Percentiles rank a stretch among this genome's conserved stretches.
These are phyloP conservation scores for Camellia japonica DNA, from an alignment of 148 eudicot species.

Conservation along the genomic window DNA sequence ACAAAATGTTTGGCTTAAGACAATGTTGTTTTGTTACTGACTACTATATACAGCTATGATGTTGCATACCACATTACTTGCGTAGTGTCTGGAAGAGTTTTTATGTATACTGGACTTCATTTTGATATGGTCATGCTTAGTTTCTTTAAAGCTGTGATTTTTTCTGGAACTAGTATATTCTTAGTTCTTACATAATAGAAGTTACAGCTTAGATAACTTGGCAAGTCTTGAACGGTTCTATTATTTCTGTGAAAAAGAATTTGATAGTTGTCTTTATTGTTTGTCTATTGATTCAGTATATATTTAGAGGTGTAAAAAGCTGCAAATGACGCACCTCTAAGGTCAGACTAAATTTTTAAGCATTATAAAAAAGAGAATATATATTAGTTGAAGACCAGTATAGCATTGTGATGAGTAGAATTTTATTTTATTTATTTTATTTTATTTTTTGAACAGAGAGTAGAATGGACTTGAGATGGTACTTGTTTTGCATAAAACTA, in stretches of 20 bases:
- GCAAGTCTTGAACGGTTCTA: neutral
- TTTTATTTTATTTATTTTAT: too few relatives aligned
- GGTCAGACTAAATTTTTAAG: neutral
- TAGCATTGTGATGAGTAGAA: too few relatives aligned
- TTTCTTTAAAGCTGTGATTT: neutral
- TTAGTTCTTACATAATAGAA: neutral
- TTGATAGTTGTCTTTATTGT: neutral
- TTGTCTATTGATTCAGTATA: neutral
- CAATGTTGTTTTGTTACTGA: slow-evolving; percentile 2
- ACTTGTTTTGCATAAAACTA: neutral
- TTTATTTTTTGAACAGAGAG: too few relatives aligned
- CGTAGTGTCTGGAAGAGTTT: neutral
- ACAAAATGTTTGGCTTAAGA: slow-evolving; percentile 8
- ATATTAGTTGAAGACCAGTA: neutral
- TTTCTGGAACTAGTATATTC: neutral
- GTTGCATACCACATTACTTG: neutral
- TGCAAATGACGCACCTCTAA: neutral
- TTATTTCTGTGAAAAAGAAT: neutral
- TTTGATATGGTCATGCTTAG: neutral
- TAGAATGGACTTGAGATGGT: too few relatives aligned
- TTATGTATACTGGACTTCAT: neutral
- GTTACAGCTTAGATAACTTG: neutral
- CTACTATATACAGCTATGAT: slow-evolving; percentile 1
- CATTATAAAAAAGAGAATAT: neutral
- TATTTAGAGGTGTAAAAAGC: slow-evolving; percentile 5